Evolutionary conservation across 306 rosid species (phyloP), one percentile per base, ranked within the genome.

Genomic region (Medicago arabica): DNA sequence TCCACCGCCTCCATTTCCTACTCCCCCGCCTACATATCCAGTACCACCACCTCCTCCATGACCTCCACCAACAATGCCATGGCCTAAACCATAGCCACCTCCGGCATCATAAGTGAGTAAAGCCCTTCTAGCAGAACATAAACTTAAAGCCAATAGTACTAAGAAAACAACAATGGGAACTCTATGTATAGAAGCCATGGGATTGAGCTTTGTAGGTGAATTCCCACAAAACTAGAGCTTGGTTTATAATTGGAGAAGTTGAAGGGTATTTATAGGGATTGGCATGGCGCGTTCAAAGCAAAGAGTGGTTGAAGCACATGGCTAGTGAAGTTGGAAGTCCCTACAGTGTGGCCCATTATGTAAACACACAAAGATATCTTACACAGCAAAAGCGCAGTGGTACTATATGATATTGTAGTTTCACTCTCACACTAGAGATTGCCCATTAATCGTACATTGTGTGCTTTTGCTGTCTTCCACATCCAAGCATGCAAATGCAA

Each of bases 391-490:
- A 61, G 25, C 49, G 40, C 46, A 59, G 40, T 4, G 4, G 13
- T 38, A 19, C 16, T 0, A 59, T 59, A 23, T 36, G 14, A 63
- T 38, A n/a, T 39, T 9, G 25, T 63, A 8, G 15, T 9, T 40
- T 63, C 40, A 17, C 59, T 47, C 57, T 38, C 67, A 28, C 58
- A 57, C 47, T 71, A 5, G 62, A 70, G 36, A 50, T 16, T 6
- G 5, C 13, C 34, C 25, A 67, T 54, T 64, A 4, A 47, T 14
- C 17, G n/a, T 51, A 2, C 23, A 23, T 81, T 74, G 94, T 85
- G 91, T 85, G 86, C 65, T 82, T 79, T 65, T 69, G 94, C 91
- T 89, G 94, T 85, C 87, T 53, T 85, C 94, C 94, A 89, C 86
- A 59, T 78, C 49, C 71, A 28, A 77, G 44, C 28, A 43, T 55